Conservation (phyloP, 139 green algal genomes). For the Auxenochlorella protothecoides region DNA sequence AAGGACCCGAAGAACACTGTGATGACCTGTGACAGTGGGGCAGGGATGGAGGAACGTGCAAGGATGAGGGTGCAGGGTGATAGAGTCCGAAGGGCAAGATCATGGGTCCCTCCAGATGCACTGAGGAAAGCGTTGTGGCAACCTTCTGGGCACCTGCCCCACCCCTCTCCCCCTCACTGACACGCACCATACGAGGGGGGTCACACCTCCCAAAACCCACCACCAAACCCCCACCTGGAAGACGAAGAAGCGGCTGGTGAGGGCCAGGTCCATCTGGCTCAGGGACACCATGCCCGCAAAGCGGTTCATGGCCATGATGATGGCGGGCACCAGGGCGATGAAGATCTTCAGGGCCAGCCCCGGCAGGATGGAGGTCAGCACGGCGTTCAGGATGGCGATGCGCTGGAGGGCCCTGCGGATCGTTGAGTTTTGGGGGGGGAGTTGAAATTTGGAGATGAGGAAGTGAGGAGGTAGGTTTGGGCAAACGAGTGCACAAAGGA, state of each 20-base stretch:
- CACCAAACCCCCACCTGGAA: constrained; percentile 28
- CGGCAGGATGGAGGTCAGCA: constrained; percentile 40
- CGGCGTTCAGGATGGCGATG: constrained; percentile 24
- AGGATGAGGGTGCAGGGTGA: no score
- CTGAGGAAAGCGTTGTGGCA: no score
- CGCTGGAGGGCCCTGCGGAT: constrained; percentile 8
- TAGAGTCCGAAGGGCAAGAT: no score
- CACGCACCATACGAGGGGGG: no score
- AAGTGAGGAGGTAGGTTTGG: not conserved
- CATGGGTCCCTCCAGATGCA: no score
- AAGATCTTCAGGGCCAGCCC: constrained; percentile 63
- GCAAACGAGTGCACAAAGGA: no score
- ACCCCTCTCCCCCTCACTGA: no score
- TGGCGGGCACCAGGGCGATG: constrained; percentile 43
- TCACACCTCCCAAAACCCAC: not conserved
- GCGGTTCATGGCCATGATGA: constrained; percentile 43
- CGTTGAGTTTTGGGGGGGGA: not conserved
- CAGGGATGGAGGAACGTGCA: no score
- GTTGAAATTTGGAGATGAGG: not conserved
- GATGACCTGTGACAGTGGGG: constrained; percentile 41
- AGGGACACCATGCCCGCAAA: constrained; percentile 35
- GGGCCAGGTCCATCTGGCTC: constrained; percentile 41
- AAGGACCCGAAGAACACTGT: constrained; percentile 59
- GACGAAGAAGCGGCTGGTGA: constrained; percentile 36
- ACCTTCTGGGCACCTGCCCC: no score